Evolutionary conservation across 1,284 basidiomycete species (phyloP), one percentile per base, ranked within the genome.

Genomic region (Fomitopsis palustris): DNA sequence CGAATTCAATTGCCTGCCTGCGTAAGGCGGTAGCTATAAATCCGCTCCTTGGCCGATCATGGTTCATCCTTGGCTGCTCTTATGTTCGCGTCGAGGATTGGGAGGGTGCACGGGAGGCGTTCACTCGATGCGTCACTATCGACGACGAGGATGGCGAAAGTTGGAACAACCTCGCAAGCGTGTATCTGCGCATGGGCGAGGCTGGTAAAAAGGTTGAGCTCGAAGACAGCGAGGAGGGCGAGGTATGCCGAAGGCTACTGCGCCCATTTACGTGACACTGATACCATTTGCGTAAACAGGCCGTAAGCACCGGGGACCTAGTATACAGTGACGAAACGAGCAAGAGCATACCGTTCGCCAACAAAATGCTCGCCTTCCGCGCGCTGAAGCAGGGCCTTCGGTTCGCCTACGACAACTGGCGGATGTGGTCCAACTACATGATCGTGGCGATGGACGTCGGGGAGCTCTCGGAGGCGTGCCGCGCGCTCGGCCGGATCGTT

Each of bases 391-490:
- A 94, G 64, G 95, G 96, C 4, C 82, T 99, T 60, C 89, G 88
- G 65, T 86, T 85, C 70, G 83, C 85, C 55, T 92, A 93, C 73
- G 89, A 95, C 55, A 96, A 96, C 69, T 99, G 96, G 96, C 85
- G 93, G 17, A 96, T 99, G 86, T 99, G 97, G 97, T 82, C 84
- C 65, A 99, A 99, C 77, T 98, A 96, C 78, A 96, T 96, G 91
- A 80, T 98, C 65, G 90, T 99, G 38, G 84, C 93, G 7, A 82
- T 98, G 73, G 95, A 98, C 68, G 91, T 98, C 16, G 96, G 96
- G 7, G 92, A 98, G 73, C 81, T 98, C 47, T 78, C 86, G 8
- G 96, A 99, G 71, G 91, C 95, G 0, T 88, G 86, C 55, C 88
- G 93, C 25, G 96, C 96, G 0, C 81, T 95, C 52, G 82, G 82